phyloP scores from a whole-genome alignment of 2,329 filamentous ascomycete genomes.

The Coleophoma crateriformis region DNA sequence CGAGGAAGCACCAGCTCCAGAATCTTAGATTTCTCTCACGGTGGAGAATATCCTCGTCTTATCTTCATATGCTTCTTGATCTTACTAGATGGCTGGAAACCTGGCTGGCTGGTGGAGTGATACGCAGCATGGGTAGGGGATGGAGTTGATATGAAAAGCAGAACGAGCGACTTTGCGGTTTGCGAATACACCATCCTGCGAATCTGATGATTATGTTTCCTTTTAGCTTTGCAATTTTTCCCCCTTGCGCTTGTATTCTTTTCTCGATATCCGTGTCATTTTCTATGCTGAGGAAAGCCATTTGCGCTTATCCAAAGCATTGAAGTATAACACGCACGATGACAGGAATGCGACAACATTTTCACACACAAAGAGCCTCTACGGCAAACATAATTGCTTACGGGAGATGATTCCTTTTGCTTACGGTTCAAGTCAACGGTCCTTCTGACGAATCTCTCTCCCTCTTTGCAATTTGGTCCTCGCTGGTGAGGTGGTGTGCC shows the following conservation, averaged over 20 bases:
- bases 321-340: too few relatives aligned
- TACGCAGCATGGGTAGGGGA: constrained; percentile 26
- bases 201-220: constrained; percentile 30
- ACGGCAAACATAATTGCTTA: constrained; percentile 18
- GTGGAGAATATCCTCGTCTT: constrained; percentile 28
- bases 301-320: too few relatives aligned
- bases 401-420: constrained; percentile 12
- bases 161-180: constrained; percentile 25
- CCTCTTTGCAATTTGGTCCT: not conserved
- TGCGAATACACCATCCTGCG: constrained; percentile 31
- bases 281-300: constrained; percentile 14
- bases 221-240: constrained; percentile 24
- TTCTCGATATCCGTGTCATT: constrained; percentile 15
- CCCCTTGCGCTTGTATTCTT: constrained; percentile 16
- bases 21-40: constrained; percentile 43
- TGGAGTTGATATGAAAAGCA: constrained; percentile 30
- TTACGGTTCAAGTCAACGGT: not conserved
- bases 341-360: constrained; percentile 7
- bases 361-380: constrained; percentile 19
- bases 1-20: constrained; percentile 36
- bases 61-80: constrained; percentile 30
- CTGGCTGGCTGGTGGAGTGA: constrained; percentile 26
- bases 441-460: not conserved
- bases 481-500: constrained; percentile 13
- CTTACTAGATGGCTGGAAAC: constrained; percentile 21